A percentile compares a stretch with the other conserved stretches of the same genome.
phyloP scores from a whole-genome alignment of 768 basidiomycete genomes.

The Exsudoporus frostii region DNA sequence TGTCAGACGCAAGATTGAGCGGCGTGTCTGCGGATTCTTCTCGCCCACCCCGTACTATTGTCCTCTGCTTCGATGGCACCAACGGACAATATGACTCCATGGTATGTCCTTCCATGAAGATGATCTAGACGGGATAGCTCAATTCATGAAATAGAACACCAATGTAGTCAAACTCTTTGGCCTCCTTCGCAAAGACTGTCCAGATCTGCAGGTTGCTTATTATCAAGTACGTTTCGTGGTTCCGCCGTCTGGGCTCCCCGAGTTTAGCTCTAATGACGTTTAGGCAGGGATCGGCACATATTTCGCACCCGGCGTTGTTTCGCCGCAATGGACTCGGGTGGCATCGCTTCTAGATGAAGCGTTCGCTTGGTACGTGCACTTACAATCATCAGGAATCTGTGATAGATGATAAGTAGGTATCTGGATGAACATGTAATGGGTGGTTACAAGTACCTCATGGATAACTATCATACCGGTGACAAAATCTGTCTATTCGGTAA shows the following conservation, averaged over 20 bases:
- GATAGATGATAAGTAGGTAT: constrained; percentile 44
- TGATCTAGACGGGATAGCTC: background rate
- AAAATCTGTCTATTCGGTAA: constrained; percentile 72
- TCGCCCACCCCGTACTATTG: constrained; percentile 40
- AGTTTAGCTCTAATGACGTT: background rate
- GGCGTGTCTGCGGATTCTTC: background rate
- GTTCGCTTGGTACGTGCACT: constrained; percentile 58
- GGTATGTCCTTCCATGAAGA: constrained; percentile 33
- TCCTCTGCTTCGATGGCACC: constrained; percentile 74
- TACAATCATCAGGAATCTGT: background rate
- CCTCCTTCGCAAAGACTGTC: constrained; percentile 55
- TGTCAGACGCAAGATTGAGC: constrained; percentile 12
- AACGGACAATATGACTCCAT: constrained; percentile 45
- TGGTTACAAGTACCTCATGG: constrained; percentile 78
- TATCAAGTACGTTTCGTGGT: constrained; percentile 55
- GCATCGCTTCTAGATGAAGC: constrained; percentile 67
- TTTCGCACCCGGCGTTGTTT: constrained; percentile 63
- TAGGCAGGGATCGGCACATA: constrained; percentile 49
- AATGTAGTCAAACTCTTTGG: constrained; percentile 71
- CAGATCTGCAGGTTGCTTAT: constrained; percentile 57
- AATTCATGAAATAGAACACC: constrained; percentile 43
- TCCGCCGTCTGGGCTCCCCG: background rate
- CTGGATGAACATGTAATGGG: constrained; percentile 68
- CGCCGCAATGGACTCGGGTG: constrained; percentile 53
- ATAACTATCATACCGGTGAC: constrained; percentile 70